These are phyloP conservation scores for Glycine tomentella DNA, from an alignment of 306 rosid genomes.

Conservation along the genomic window DNA sequence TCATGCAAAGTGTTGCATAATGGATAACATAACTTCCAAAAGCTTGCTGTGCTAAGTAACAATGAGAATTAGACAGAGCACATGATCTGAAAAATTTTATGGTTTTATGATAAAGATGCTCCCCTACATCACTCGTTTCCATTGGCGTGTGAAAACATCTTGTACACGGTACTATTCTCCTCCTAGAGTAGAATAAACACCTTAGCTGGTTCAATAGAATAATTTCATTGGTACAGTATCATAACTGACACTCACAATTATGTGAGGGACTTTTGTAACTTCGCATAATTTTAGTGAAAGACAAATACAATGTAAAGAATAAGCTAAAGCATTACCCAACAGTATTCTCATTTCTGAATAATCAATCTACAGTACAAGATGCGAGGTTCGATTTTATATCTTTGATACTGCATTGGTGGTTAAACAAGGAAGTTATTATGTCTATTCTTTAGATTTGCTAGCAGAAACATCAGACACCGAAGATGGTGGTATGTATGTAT, in stretches of 20 bases:
- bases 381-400: slow-evolving; percentile 33
- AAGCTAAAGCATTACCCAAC: slow-evolving; percentile 8
- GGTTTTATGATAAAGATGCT: slow-evolving; percentile 18
- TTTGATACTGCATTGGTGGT: slow-evolving; percentile 41
- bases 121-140: too few species aligned
- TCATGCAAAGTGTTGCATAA: slow-evolving; percentile 34
- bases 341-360: slow-evolving; percentile 20
- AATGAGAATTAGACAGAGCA: slow-evolving; percentile 10
- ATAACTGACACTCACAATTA: slow-evolving; percentile 19
- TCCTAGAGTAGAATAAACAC: slow-evolving; percentile 15
- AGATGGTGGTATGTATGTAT: slow-evolving; percentile 29
- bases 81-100: slow-evolving; percentile 19
- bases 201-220: neutral
- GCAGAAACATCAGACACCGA: slow-evolving; percentile 44
- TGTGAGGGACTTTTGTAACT: slow-evolving; percentile 30
- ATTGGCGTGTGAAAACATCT: neutral
- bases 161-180: neutral
- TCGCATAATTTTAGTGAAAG: slow-evolving; percentile 29
- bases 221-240: slow-evolving; percentile 26
- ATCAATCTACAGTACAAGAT: slow-evolving; percentile 35
- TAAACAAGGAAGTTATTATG: slow-evolving; percentile 36
- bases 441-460: slow-evolving; percentile 41
- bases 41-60: slow-evolving; percentile 26
- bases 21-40: slow-evolving; percentile 35
- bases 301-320: slow-evolving; percentile 20